phyloP scores from a whole-genome alignment of 2,329 filamentous ascomycete genomes.

The Tolypocladium pustulatum region DNA sequence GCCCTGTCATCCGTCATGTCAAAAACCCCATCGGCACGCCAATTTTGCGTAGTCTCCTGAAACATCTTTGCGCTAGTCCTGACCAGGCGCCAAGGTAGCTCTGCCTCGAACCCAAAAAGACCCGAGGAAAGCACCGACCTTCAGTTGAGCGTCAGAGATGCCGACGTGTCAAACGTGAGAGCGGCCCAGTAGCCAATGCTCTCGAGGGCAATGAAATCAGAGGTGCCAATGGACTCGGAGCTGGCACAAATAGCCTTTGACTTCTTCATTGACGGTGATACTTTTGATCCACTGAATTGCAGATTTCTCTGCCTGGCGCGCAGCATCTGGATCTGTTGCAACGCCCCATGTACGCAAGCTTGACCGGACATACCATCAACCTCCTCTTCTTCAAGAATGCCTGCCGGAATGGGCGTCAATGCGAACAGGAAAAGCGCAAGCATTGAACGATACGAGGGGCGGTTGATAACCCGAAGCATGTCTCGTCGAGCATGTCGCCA shows the following conservation, averaged over 20 bases:
- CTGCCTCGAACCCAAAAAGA: conserved; percentile 19
- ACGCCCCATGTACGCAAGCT: conserved; percentile 26
- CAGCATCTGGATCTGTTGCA: conserved; percentile 28
- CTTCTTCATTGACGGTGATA: conserved; percentile 14
- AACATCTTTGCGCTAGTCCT: conserved; percentile 18
- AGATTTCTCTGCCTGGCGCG: conserved; percentile 26
- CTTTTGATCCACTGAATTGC: conserved; percentile 29
- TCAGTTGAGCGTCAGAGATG: conserved; percentile 28
- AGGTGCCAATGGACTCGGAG: conserved; percentile 15
- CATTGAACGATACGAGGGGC: conserved; percentile 29
- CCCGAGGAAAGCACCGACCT: conserved; percentile 27
- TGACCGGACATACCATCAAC: conserved; percentile 27
- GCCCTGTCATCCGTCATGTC: conserved; percentile 20
- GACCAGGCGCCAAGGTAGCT: conserved; percentile 18
- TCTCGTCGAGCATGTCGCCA: conserved; percentile 26
- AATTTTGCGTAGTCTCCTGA: conserved; percentile 13
- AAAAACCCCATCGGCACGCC: conserved; percentile 11
- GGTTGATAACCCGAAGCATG: conserved; percentile 28
- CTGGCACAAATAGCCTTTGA: conserved; percentile 11
- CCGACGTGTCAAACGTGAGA: conserved; percentile 29
- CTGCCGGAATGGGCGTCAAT: conserved; percentile 26
- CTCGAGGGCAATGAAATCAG: conserved; percentile 24
- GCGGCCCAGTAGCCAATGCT: conserved; percentile 30
- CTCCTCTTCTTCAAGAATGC: conserved; percentile 29
- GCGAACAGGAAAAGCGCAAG: conserved; percentile 28